Base-by-base conservation (phyloP, 768 basidiomycete genomes). In the Lactarius hatsudake region DNA sequence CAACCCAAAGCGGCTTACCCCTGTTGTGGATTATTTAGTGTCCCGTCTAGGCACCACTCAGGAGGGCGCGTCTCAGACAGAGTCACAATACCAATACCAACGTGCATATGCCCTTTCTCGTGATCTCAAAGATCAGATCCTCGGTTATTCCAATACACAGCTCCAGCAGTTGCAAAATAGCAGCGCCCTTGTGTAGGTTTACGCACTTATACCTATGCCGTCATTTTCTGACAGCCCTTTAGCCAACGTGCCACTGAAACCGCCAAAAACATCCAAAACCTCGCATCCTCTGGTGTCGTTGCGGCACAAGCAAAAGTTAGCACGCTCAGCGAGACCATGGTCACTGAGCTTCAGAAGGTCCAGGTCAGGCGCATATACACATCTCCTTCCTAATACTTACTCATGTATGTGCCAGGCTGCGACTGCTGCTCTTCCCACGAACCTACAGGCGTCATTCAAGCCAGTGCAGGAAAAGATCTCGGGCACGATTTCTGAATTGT, bases 1-100 rank as follows among this genome's bases (percentile, higher is more conserved):
- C 30, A 40, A 57, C 13, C 43, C 30, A 32, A 57, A 91, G 89
- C 81, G 82, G 71, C 85, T 93, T 72, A 75, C 89, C n/a, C 91
- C 92, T 53, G 79, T 93, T 59, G 85, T 94, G 40, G 84, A 93
- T 73, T 87, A 85, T 71, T 79, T 93, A 63, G 86, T 66, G 51
- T 63, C 54, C 64, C 76, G 28, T 79, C 77, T 83, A 62, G 83
- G 84, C 75, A 79, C 76, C 75, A 79, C 76, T 56, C 78, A 85
- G 58, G 81, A 82, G 40, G 80, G 79, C 20, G 78, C 84, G 36
- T 78, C 79, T 6, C 78, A 83, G 13, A 79, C 81, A 13, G 83
- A 87, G 70, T 78, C 82, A 55, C 84, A 89, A 75, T 90, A 86
- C 71, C 92, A 93, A 77, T 90, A 91, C 73, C 89, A 91, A 74